Evolutionary conservation across 2,329 filamentous ascomycete genomes (phyloP), one percentile per base, ranked within the genome.

Genomic region (Botrytis medusae): DNA sequence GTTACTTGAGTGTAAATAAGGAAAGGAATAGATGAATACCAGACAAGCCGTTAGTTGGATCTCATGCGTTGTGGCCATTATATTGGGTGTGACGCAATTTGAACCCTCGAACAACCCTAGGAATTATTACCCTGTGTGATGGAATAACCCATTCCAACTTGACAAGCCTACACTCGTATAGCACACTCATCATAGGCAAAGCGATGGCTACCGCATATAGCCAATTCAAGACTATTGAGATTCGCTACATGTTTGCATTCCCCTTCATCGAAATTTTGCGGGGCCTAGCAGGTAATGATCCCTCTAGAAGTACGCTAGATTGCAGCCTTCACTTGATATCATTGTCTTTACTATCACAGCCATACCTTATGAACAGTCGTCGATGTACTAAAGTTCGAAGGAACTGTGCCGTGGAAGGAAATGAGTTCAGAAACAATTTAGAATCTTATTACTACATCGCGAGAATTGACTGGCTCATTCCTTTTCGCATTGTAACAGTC

Each of bases 1-100:
- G 67, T 59, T 40, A 68, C 60, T 59, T 60, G 64, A 72, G 77
- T 80, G 79, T 80, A 80, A 78, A 81, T 81, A 81, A 74, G 74
- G 65, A 42, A 46, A 72, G 42, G 73, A 72, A 76, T 76, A 77
- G 75, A 74, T 75, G 75, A 73, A 73, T 63, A 61, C 67, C 72
- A 73, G 65, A 63, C 57, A 71, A 70, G 48, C 42, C 54, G 63
- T 72, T 69, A 54, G 54, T 68, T 44, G 40, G 32, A 20, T 69
- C 42, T 32, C 59, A 22, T 40, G 25, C 29, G 29, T 46, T 25
- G 32, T 68, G 63, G 65, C 48, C 48, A 37, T 69, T 29, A 22
- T 57, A 42, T 44, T 32, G 65, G 44, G 65, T 69, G 65, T 69
- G 65, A 42, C 54, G 65, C 65, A 57, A 69, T 44, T 32, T 32